Conservation (phyloP, 2,329 filamentous ascomycete genomes). For the Aspergillus sp. region DNA sequence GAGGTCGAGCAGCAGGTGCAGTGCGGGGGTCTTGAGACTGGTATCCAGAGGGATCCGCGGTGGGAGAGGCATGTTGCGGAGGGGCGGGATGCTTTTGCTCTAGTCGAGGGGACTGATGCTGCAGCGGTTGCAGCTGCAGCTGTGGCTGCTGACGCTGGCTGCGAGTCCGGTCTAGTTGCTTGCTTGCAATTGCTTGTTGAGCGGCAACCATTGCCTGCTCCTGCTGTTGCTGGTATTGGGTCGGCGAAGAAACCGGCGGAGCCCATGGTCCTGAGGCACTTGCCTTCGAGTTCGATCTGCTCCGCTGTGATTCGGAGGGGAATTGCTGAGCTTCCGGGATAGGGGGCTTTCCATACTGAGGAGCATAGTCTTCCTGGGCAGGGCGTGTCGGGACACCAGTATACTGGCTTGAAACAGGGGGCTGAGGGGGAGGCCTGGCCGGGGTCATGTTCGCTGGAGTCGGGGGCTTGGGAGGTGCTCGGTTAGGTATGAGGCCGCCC, state of each 20-base stretch:
- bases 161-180: slow-evolving; percentile 65
- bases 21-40: slow-evolving; percentile 19
- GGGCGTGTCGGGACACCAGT: slow-evolving; percentile 44
- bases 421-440: slow-evolving; percentile 39
- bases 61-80: slow-evolving; percentile 33
- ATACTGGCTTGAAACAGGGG: slow-evolving; percentile 38
- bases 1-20: slow-evolving; percentile 60
- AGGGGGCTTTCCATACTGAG: slow-evolving; percentile 41
- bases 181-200: slow-evolving; percentile 68
- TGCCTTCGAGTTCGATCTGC: slow-evolving; percentile 62
- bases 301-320: slow-evolving; percentile 63
- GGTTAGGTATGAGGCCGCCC: slow-evolving; percentile 66
- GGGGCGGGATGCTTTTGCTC: slow-evolving; percentile 39
- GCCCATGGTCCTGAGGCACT: slow-evolving; percentile 51
- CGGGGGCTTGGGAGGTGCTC: slow-evolving; percentile 86
- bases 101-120: slow-evolving; percentile 49
- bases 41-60: slow-evolving; percentile 23
- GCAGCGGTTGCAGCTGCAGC: slow-evolving; percentile 56
- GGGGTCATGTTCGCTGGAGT: slow-evolving; percentile 36
- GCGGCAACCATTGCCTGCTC: slow-evolving; percentile 77
- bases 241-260: slow-evolving; percentile 36
- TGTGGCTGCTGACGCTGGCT: slow-evolving; percentile 63
- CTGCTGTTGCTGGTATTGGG: slow-evolving; percentile 64
- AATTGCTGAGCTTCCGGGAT: slow-evolving; percentile 55
- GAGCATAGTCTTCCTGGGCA: slow-evolving; percentile 48